Evolutionary conservation across 805 yeast genomes (phyloP).

Genomic region (Zygosaccharomyces bisporus): DNA sequence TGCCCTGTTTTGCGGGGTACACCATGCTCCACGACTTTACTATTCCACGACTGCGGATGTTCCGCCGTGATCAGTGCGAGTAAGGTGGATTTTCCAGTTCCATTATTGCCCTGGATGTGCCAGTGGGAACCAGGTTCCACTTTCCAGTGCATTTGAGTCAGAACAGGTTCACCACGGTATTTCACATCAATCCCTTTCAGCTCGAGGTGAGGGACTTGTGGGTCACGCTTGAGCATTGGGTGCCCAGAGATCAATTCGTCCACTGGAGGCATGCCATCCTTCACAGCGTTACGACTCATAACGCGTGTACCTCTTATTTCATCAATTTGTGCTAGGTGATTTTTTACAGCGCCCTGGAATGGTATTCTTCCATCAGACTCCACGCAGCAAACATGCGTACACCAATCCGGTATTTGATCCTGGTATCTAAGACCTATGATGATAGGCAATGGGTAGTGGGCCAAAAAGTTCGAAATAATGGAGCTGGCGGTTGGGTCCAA

Average conservation of each 20-base stretch:
- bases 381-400: slow-evolving; percentile 65
- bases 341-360: slow-evolving; percentile 43
- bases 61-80: slow-evolving; percentile 84
- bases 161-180: slow-evolving; percentile 59
- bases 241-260: slow-evolving; percentile 26
- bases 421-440: slow-evolving; percentile 76
- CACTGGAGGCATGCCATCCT: slow-evolving; percentile 8
- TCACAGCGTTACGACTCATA: slow-evolving; percentile 1
- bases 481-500: slow-evolving; percentile 71
- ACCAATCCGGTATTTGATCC: slow-evolving; percentile 77
- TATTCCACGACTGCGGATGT: slow-evolving; percentile 95
- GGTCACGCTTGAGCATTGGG: slow-evolving; percentile 18
- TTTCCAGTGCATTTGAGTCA: slow-evolving; percentile 60
- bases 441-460: slow-evolving; percentile 38
- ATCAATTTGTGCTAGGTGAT: slow-evolving; percentile 26
- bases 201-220: slow-evolving; percentile 37
- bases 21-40: slow-evolving; percentile 61
- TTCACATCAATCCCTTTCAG: slow-evolving; percentile 60
- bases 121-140: slow-evolving; percentile 73
- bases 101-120: slow-evolving; percentile 88
- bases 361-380: slow-evolving; percentile 48
- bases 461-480: slow-evolving; percentile 46
- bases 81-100: slow-evolving; percentile 89
- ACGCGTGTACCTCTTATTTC: slow-evolving; percentile 18
- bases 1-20: slow-evolving; percentile 65